A percentile compares a stretch with the other conserved stretches of the same genome.
Evolutionary conservation across 2,329 filamentous ascomycete genomes (phyloP).

Genomic region (Orbilia javanica): DNA sequence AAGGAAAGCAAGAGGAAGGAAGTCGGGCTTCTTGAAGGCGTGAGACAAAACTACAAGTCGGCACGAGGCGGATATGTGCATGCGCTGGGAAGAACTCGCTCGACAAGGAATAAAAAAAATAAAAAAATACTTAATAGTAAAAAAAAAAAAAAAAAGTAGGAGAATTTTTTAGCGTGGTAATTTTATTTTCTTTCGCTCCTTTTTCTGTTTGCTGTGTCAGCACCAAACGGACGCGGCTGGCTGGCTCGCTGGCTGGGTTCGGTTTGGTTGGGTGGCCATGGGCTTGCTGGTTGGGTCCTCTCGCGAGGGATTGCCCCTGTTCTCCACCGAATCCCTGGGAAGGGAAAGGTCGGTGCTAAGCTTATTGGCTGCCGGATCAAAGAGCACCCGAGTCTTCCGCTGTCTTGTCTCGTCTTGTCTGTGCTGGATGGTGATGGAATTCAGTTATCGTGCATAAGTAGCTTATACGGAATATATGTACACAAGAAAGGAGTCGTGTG

Average conservation of each 20-base stretch:
- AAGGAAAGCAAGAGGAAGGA: slow-evolving; percentile 36
- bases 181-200: slow-evolving; percentile 27
- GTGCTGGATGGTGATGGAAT: background rate
- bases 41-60: slow-evolving; percentile 28
- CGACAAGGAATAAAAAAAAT: background rate
- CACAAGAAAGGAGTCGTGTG: slow-evolving; percentile 22
- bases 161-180: slow-evolving; percentile 29
- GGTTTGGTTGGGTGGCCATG: background rate
- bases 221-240: slow-evolving; percentile 43
- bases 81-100: background rate
- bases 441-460: slow-evolving; percentile 13
- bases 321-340: slow-evolving; percentile 20
- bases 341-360: slow-evolving; percentile 11
- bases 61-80: slow-evolving; percentile 54
- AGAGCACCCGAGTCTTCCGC: slow-evolving; percentile 24
- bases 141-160: background rate
- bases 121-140: too few species aligned
- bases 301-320: slow-evolving; percentile 52
- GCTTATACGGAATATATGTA: slow-evolving; percentile 37
- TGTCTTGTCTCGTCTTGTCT: background rate
- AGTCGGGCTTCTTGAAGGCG: slow-evolving; percentile 27
- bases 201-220: slow-evolving; percentile 38
- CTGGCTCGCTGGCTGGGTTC: background rate
- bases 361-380: slow-evolving; percentile 36
- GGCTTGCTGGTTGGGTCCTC: background rate